phyloP scores from a whole-genome alignment of 2,329 filamentous ascomycete species.

The Canariomyces notabilis region DNA sequence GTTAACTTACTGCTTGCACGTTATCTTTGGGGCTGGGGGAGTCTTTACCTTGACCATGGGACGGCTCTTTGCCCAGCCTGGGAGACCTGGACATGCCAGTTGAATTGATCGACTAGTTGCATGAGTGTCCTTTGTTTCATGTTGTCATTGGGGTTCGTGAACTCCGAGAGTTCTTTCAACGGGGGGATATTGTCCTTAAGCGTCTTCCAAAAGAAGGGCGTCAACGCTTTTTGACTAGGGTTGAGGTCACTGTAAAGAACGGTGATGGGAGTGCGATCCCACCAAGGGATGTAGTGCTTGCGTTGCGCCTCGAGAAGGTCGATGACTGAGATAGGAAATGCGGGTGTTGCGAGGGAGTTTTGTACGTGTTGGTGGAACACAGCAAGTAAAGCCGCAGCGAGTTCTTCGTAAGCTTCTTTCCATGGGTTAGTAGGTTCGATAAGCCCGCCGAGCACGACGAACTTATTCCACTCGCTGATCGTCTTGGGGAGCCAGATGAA shows the following conservation, averaged over 20 bases:
- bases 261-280: slow-evolving; percentile 25
- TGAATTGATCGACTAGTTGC: too few relatives aligned
- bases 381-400: slow-evolving; percentile 11
- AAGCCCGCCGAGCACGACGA: slow-evolving; percentile 12
- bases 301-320: slow-evolving; percentile 32
- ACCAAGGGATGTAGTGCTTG: slow-evolving; percentile 33
- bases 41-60: too few relatives aligned
- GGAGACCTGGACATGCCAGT: too few relatives aligned
- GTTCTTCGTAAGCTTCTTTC: slow-evolving; percentile 1
- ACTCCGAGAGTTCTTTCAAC: background rate
- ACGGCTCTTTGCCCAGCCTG: too few relatives aligned
- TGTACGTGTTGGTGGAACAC: slow-evolving; percentile 12
- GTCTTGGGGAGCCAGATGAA: slow-evolving; percentile 25
- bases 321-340: background rate
- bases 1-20: too few relatives aligned
- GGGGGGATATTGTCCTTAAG: slow-evolving; percentile 11
- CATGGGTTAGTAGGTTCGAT: background rate
- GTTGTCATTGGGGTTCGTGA: background rate
- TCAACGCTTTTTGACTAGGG: slow-evolving; percentile 32
- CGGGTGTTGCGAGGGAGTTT: slow-evolving; percentile 1
- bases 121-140: too few relatives aligned
- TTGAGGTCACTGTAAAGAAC: slow-evolving; percentile 28
- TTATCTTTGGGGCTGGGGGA: too few relatives aligned
- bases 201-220: slow-evolving; percentile 33
- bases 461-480: slow-evolving; percentile 33